A percentile compares a stretch with the other conserved stretches of the same genome.
These are phyloP conservation scores for Protoeuglena noctilucae DNA, from an alignment of 139 green algal species.

Conservation along the genomic window DNA sequence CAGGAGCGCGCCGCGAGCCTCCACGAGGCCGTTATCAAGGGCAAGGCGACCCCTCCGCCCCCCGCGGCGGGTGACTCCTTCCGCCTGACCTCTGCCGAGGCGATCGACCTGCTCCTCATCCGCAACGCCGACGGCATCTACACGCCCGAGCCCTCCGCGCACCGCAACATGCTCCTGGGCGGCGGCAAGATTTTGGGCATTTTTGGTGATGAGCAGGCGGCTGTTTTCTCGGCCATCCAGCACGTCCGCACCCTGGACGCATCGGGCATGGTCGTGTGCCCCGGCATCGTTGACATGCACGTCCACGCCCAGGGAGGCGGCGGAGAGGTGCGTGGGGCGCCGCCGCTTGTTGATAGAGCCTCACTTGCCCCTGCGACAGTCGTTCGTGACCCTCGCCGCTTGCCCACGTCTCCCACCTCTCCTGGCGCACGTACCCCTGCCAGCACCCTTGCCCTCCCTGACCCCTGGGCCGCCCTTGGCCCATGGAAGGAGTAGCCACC, in stretches of 20 bases:
- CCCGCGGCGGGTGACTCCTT: no score
- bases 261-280: neutral
- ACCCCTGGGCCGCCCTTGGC: no score
- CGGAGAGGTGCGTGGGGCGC: no score
- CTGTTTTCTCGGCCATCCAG: neutral
- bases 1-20: neutral
- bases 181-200: neutral
- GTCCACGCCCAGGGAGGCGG: conserved; percentile 17
- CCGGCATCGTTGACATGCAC: conserved; percentile 26
- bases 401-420: no score
- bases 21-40: neutral
- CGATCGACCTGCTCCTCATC: neutral
- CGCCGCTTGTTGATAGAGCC: no score
- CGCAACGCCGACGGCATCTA: neutral
- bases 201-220: neutral
- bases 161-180: neutral
- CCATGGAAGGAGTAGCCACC: no score
- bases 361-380: no score
- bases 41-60: no score
- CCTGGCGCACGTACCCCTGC: no score
- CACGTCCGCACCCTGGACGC: neutral
- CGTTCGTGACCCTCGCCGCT: no score
- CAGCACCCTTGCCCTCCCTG: no score
- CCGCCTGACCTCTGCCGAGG: neutral
- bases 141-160: neutral